These are phyloP conservation scores for Dictyostelium brefeldianum DNA, from an alignment of 78 protist species.

Conservation along the genomic window DNA sequence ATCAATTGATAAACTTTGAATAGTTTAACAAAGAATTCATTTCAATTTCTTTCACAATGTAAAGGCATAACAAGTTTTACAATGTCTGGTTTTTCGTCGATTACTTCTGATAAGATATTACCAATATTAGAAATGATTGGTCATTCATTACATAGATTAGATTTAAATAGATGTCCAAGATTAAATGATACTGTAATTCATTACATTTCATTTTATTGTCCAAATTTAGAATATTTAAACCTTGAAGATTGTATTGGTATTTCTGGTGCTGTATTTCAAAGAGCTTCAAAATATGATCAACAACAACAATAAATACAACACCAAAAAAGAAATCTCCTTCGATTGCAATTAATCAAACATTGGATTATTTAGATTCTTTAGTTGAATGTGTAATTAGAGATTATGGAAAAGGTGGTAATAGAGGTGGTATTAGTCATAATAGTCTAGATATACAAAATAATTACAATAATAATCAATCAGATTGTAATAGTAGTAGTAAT, in stretches of 20 bases:
- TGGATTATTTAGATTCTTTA: too few relatives aligned
- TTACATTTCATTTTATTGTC: conserved; percentile 32
- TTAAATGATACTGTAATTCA: conserved; percentile 39
- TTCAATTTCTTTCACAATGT: not conserved
- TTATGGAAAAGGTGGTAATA: too few relatives aligned
- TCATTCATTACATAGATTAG: not conserved
- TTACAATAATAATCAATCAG: not conserved
- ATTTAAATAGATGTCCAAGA: conserved; percentile 21
- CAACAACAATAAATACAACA: too few relatives aligned
- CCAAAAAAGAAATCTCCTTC: too few relatives aligned
- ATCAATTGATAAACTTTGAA: not conserved
- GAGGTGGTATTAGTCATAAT: not conserved
- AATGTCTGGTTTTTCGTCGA: not conserved
- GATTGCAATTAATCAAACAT: too few relatives aligned
- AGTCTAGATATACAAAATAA: not conserved
- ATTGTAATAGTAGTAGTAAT: not conserved
- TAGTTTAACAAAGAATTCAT: not conserved
- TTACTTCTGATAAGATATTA: not conserved
- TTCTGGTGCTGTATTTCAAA: conserved; percentile 43
- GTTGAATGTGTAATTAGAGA: too few relatives aligned
- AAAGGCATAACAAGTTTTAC: not conserved
- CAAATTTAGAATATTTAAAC: conserved; percentile 2
- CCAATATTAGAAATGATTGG: conserved; percentile 19
- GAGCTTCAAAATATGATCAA: not conserved
- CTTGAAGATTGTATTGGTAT: conserved; percentile 47